Base-by-base conservation (phyloP, 2,329 filamentous ascomycete species). In the Fusarium nurragi region DNA sequence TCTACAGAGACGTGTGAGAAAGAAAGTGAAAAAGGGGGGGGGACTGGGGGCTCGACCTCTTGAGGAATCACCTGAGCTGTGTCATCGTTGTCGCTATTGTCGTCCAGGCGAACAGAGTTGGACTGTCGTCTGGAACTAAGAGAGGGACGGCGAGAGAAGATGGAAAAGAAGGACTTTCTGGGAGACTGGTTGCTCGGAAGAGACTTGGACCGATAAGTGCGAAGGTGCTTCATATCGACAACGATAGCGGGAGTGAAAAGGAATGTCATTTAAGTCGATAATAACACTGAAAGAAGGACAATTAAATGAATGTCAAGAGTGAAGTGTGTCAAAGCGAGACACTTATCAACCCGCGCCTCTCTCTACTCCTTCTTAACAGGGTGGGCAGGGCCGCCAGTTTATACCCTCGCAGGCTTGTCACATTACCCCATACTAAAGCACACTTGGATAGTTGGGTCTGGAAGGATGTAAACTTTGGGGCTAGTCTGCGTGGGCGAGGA, bases 191-290 rank as follows among this genome's bases (percentile, higher is more conserved):
- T 50, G 38, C 23, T 44, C 2, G 64, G 60, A 28, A 67, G 25
- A 37, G 64, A 67, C 47, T 51, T 65, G 19, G 64, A 60, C 38
- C 64, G 64, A 41, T 55, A 46, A 19, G 38, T 54, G 45, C 60
- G 50, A 52, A 41, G 54, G 41, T 50, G 49, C 64, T 67, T 67
- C 45, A 66, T 63, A 11, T 34, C 43, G 53, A 22, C 26, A 26
- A 25, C 26, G 16, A 18, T 22, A 22, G 23, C 36, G 7, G 23
- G 26, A 51, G 44, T 45, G 14, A 38, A 52, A 41, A 28, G 10
- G 45, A 39, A 38, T 36, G 36, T 52, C 22, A 36, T 22, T 25
- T 14, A 26, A 30, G 16, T 36, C 43, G 14, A 44, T 28, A 28
- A 39, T 18, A n/a, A 37, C 19, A 45, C 34, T 16, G n/a, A 32